Base-by-base conservation (phyloP, 768 basidiomycete genomes). In the Lactifluus subvellereus region DNA sequence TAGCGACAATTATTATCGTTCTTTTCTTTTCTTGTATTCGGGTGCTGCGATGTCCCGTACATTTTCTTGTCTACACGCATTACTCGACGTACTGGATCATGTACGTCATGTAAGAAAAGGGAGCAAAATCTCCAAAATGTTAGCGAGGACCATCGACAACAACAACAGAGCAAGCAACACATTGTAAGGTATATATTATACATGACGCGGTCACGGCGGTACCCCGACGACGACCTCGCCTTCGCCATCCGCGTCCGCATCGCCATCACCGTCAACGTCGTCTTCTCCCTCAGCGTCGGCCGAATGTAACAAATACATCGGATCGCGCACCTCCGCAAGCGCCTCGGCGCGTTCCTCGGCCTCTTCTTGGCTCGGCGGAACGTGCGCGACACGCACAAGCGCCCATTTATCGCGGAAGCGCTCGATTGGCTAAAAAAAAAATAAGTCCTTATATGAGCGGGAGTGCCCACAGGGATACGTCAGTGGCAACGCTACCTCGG, bases 331-430 rank as follows among this genome's bases (percentile, higher is more conserved):
- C 71, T 92, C 89, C 0, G 89, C 86, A 61, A 89, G 75, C 0
- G 85, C 82, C 60, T 91, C 89, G 61, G 86, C 82, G n/a, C 89
- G 83, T 71, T 94, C 91, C 1, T 84, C 84, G 62, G 84, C 79
- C 68, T 94, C 88, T 59, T 90, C 89, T 59, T 80, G 79, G 67
- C 80, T 84, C 81, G 91, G 88, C 3, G 82, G 78, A 32, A 81
- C 77, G 70, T 91, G 89, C 45, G 83, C 80, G 54, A 92, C 79
- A 38, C 87, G 82, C 57, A 94, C 87, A 51, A 89, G 77, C 68
- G 90, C 83, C 89, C 91, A 92, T 70, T 92, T 91, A 72, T 91
- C 87, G 59, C 80, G 78, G 68, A 90, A 89, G 60, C 84, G 77
- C 62, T 92, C 89, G 71, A 85, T 83, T 35, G 77, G 79, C 88